Evolutionary conservation across 768 basidiomycete species (phyloP), one percentile per base, ranked within the genome.

Genomic region (Hypholoma fasciculare): DNA sequence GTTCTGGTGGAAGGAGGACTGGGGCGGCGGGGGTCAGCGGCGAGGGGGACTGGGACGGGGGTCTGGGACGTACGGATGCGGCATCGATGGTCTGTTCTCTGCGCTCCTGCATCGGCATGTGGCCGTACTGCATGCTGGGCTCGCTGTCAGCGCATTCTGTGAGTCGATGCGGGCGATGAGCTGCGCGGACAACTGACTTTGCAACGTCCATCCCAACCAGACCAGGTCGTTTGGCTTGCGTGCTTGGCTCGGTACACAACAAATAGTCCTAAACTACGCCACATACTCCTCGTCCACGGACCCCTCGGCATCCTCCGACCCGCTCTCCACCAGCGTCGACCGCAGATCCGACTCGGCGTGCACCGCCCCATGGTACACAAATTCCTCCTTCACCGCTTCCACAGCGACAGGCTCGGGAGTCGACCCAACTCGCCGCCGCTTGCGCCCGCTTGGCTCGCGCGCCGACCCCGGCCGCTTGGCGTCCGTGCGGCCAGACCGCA

Each of bases 81-180:
- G 74, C 75, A 70, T 86, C 84, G 61, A 84, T 72, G 66, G 72
- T 82, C 44, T 79, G 74, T 68, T 87, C 84, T 67, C 85, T 76
- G 57, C 80, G 74, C 61, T 82, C 82, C 52, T 74, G 68, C 58
- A 78, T 65, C 59, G 78, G 76, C 67, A 87, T 76, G 70, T 85
- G 85, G 60, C 76, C 77, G 76, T 86, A 87, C 66, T 84, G 77
- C 82, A 87, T 86, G 62, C 72, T 74, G 60, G 78, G 72, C 69
- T 86, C 85, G 40, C 37, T 23, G 51, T 52, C 38, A 42, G 38
- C 51, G 16, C 39, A 42, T 36, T 42, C 40, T 16, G 40, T 42
- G 11, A 34, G 52, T 44, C 44, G 52, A 23, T 46, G 48, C n/a
- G 47, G 44, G 39, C 43, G 34, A 53, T 46, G 53, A 53, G 49